Base-by-base conservation (phyloP, 352 stramenopile genomes). In the Phytopythium ostracodes region DNA sequence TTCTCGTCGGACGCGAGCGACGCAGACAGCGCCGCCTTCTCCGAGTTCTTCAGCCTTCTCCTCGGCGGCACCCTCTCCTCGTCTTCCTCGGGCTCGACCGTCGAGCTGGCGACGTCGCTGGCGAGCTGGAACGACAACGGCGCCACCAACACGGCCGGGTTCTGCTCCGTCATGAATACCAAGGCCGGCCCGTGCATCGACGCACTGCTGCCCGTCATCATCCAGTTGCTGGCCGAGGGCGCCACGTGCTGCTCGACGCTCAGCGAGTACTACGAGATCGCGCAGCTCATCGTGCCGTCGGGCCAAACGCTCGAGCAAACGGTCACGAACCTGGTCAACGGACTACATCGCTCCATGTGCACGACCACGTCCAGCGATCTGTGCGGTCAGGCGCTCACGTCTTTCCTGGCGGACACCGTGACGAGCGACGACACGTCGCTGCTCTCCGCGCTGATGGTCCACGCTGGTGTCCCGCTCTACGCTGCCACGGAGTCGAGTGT, bases 131-230 rank as follows among this genome's bases (percentile, higher is more conserved):
- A 65, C 43, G 68, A 64, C 22, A 65, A 81, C 54, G 63, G 71
- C 56, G 40, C 36, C 14, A 76, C 64, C 52, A 79, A 74, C 44
- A 71, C 73, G 36, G 50, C 71, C 25, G 73, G 68, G 8, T 89
- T 89, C 52, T 89, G 79, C 63, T 72, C 55, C 35, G 67, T 74
- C 65, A 89, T 89, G 77, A 87, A 89, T 63, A 54, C 54, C 0
- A 55, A 77, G 49, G 75, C 81, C 10, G 73, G 66, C 0, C 79
- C 79, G 4, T 89, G 79, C 44, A 59, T 79, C 9, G 58, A 86
- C 6, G 38, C 70, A 22, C 65, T 89, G 35, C 49, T 86, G 25
- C 79, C 79, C 0, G 68, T 61, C 56, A 50, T 89, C 15, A 49
- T 87, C 33, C 31, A 66, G 15, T 60, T 87, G 7, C 10, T 87